phyloP scores from a whole-genome alignment of 306 rosid genomes.

The Corylus heterophylla region DNA sequence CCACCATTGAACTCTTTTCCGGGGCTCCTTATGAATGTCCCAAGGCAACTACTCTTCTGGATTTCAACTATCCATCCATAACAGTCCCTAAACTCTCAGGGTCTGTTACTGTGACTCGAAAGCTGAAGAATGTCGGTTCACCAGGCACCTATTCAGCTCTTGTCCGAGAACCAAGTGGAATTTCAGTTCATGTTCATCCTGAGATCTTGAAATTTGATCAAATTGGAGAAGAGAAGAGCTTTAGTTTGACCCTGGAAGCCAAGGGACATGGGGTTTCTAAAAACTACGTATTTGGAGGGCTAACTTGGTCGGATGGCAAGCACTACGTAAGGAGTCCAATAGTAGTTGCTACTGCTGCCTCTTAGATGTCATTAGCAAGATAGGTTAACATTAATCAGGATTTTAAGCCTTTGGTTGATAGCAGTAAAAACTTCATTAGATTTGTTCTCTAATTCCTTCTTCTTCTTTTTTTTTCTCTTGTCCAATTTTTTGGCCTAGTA shows the following conservation, averaged over 20 bases:
- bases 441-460: neutral
- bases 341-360: conserved; percentile 34
- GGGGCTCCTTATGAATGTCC: conserved; percentile 33
- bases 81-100: conserved; percentile 44
- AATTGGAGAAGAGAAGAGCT: conserved; percentile 57
- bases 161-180: conserved; percentile 33
- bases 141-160: conserved; percentile 49
- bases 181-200: conserved; percentile 52
- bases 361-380: conserved; percentile 5
- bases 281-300: conserved; percentile 40
- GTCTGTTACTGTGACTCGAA: conserved; percentile 45
- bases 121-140: conserved; percentile 65
- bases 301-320: conserved; percentile 62
- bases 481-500: neutral
- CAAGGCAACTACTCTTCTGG: conserved; percentile 23
- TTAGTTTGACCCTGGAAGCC: conserved; percentile 40
- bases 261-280: conserved; percentile 14
- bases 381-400: neutral
- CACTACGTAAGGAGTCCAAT: conserved; percentile 66
- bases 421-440: neutral
- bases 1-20: conserved; percentile 22
- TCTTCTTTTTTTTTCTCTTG: neutral
- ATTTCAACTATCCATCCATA: conserved; percentile 78
- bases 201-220: conserved; percentile 38
- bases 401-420: no score